Conservation (phyloP, 441 rosid genomes). For the Hura crepitans region DNA sequence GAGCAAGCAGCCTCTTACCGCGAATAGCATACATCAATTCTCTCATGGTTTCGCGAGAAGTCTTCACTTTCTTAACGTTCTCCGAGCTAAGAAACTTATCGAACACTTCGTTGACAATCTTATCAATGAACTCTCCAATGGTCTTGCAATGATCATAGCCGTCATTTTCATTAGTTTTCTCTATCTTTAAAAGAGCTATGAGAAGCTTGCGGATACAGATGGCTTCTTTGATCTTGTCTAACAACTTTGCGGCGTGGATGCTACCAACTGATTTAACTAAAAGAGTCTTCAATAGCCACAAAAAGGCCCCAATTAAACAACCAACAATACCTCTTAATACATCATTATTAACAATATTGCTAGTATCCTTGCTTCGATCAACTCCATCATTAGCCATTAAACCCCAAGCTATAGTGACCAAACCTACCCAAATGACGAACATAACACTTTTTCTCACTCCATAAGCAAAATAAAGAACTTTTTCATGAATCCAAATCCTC, state of each 20-base stretch:
- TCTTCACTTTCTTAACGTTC: conserved; percentile 30
- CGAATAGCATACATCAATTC: conserved; percentile 42
- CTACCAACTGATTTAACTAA: conserved; percentile 36
- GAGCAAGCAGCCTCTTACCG: conserved; percentile 41
- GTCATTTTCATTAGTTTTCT: not conserved
- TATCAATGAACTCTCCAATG: not conserved
- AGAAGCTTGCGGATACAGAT: conserved; percentile 41
- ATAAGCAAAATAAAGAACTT: conserved; percentile 50
- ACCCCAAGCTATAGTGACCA: conserved; percentile 51
- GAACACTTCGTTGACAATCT: not conserved
- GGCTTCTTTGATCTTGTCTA: conserved; percentile 45
- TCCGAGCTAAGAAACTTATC: not conserved
- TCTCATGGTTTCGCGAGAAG: conserved; percentile 52
- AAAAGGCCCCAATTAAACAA: conserved; percentile 36
- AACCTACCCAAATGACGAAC: conserved; percentile 43
- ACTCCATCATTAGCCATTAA: conserved; percentile 39
- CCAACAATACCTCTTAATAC: conserved; percentile 40
- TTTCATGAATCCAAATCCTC: conserved; percentile 47
- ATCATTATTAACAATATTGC: conserved; percentile 30
- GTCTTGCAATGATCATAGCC: not conserved
- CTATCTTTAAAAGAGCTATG: conserved; percentile 26
- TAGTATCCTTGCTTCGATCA: conserved; percentile 30
- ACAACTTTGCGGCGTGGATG: conserved; percentile 36
- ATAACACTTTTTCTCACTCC: conserved; percentile 45
- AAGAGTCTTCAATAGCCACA: conserved; percentile 41